Base-by-base conservation (phyloP, 768 basidiomycete species). In the Suillus americanus region DNA sequence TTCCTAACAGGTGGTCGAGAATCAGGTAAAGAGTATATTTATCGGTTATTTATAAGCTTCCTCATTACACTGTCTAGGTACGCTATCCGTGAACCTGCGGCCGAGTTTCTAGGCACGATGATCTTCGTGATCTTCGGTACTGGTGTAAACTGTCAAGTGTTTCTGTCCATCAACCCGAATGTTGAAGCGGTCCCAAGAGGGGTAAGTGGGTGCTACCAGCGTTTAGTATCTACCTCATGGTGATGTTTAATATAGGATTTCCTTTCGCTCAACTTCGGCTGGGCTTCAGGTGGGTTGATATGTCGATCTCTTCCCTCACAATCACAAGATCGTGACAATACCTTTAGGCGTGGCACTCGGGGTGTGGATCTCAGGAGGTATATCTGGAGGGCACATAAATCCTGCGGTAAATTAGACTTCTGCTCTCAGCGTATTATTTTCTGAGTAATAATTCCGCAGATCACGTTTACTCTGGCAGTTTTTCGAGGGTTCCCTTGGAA, bases 351-450 rank as follows among this genome's bases (percentile, higher is more conserved):
- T 85, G 4, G 84, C 86, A 10, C 77, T 91, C 73, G 90, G 88
- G 38, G 89, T 88, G 12, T 91, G 88, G 88, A 81, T 86, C 3
- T 82, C 82, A 25, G 82, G 82, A 57, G 86, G 87, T 54, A 82
- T 90, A 63, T 90, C 90, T 54, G 90, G 89, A 7, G 90, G 89
- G 35, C 90, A 92, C 69, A 83, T 91, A 66, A 91, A 91, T 70
- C 89, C 89, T 41, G 87, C 88, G 38, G 89, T 87, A 73, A 20
- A 81, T 76, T 25, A 62, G 3, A 41, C 35, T 28, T 37, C 6
- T 25, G 5, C 43, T 28, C 13, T 50, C 6, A 25, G 13, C 6
- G 13, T 23, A 50, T 23, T 62, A 23, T 45, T 1, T 7, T 8
- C 35, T 23, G 20, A 37, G 62, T 70, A n/a, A 72, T 33, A 41